Base-by-base conservation (phyloP, 163 green algal genomes). In the Prototheca cutis region DNA sequence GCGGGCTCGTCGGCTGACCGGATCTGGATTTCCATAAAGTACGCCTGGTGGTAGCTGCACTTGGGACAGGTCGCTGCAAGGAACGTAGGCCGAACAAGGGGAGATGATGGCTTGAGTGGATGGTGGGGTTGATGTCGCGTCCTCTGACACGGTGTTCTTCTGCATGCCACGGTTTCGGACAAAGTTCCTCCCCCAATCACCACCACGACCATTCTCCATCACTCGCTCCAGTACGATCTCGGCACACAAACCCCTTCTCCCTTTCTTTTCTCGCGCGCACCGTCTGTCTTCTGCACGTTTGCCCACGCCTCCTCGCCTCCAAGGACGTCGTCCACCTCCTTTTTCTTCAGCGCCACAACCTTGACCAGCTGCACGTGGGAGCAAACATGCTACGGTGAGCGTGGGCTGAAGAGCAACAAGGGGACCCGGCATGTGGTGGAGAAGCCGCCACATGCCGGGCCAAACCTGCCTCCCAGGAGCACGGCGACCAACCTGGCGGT, bases 1-100 rank as follows among this genome's bases (percentile, higher is more conserved):
- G 91, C 89, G 4, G 91, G 87, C 77, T 98, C 91, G 57, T 98
- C 91, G 23, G 91, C 91, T 8, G 88, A 97, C 7, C 91, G 66
- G 0, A 80, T 98, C 66, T 98, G 91, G 23, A 97, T 83, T 73
- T 97, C 87, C 72, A 88, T 87, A 58, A 95, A 98, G 72, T 90
- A 96, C 0, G 91, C 91, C 58, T 90, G 55, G 19, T 76, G 65
- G 65, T 94, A 72, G 4, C 40, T 33, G 66, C 91, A 98, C 48
- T 87, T 84, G 21, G 78, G 73, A 63, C 91, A 97, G 18, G 62
- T 77, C 18, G 58, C 89, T 93, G 84, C 80, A 67, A 2, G 3
- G 13, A 13, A 45, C 10, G 36, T 13, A 13, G 36, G 36, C n/a
- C n/a, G 36, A 45, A 45, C 10, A 21, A 24, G 13, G 42, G 42